phyloP scores from a whole-genome alignment of 1,284 basidiomycete genomes.

The Xerocomus cyaneibrunnescens region DNA sequence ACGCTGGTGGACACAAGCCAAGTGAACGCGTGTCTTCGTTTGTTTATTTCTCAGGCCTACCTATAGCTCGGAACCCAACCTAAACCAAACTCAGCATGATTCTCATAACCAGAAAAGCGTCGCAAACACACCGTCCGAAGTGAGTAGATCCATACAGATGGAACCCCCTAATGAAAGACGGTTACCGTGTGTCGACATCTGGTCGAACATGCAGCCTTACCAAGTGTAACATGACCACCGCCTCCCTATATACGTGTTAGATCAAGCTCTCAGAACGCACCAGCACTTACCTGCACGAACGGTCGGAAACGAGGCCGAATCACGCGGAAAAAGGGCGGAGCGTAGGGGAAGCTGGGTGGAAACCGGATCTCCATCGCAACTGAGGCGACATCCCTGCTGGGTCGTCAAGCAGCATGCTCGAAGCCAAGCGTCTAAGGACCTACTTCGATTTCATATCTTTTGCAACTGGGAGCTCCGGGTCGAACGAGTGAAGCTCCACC shows the following conservation, averaged over 20 bases:
- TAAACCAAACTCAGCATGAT: background rate
- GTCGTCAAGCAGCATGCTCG: background rate
- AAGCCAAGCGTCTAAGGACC: conserved; percentile 21
- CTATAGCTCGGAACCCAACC: conserved; percentile 68
- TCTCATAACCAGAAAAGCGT: background rate
- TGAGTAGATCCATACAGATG: conserved; percentile 67
- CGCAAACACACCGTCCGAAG: conserved; percentile 49
- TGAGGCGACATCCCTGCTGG: conserved; percentile 49
- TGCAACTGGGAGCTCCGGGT: conserved; percentile 52
- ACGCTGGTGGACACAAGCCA: conserved; percentile 40
- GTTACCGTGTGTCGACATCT: background rate
- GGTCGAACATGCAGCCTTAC: conserved; percentile 33
- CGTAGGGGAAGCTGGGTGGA: conserved; percentile 54
- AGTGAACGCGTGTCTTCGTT: background rate
- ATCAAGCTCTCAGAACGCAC: background rate
- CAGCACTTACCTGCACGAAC: conserved; percentile 43
- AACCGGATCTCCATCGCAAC: conserved; percentile 65
- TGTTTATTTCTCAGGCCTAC: conserved; percentile 29
- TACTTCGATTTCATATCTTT: conserved; percentile 53
- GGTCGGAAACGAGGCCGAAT: conserved; percentile 60
- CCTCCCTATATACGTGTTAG: conserved; percentile 43
- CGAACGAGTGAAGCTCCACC: conserved; percentile 65
- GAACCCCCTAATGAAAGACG: conserved; percentile 47
- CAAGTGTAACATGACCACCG: conserved; percentile 62
- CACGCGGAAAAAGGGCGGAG: conserved; percentile 64